These are phyloP conservation scores for Candida hungchunana DNA, from an alignment of 805 yeast species.

Conservation along the genomic window DNA sequence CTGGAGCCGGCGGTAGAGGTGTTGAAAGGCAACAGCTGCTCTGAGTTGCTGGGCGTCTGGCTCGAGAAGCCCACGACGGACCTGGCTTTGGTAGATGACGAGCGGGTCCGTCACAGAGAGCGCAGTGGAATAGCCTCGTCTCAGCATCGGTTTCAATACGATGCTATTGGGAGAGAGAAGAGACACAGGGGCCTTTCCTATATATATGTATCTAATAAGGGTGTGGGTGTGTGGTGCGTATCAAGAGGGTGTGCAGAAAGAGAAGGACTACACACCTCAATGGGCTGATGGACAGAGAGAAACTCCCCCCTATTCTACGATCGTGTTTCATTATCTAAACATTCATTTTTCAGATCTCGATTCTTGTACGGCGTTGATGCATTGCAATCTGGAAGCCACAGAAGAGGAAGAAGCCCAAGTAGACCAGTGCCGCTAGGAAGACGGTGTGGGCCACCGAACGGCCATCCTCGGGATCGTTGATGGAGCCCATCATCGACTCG, in stretches of 20 bases:
- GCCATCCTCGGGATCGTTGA: conserved; percentile 88
- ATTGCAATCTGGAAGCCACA: conserved; percentile 82
- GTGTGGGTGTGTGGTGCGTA: not conserved
- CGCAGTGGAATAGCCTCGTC: conserved; percentile 15
- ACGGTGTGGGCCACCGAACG: conserved; percentile 90
- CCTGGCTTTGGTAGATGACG: conserved; percentile 48
- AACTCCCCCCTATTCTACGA: too few species aligned
- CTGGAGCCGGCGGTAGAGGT: conserved; percentile 49
- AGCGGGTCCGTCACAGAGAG: conserved; percentile 61
- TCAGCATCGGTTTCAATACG: not conserved
- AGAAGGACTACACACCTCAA: too few species aligned
- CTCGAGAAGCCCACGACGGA: conserved; percentile 45
- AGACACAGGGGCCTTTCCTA: too few species aligned
- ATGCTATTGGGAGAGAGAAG: not conserved
- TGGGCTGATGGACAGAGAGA: too few species aligned
- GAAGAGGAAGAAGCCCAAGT: conserved; percentile 73
- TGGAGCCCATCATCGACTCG: conserved; percentile 91
- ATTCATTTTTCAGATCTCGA: conserved; percentile 11
- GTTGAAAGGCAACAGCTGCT: conserved; percentile 59
- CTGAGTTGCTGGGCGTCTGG: conserved; percentile 59
- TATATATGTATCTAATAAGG: not conserved
- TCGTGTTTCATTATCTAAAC: too few species aligned
- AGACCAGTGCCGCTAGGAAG: conserved; percentile 83
- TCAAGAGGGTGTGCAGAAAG: not conserved
- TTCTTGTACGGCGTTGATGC: conserved; percentile 41